A percentile compares a stretch with the other conserved stretches of the same genome.
Conservation (phyloP, 1,284 basidiomycete species). For the Retiboletus flavoniger region DNA sequence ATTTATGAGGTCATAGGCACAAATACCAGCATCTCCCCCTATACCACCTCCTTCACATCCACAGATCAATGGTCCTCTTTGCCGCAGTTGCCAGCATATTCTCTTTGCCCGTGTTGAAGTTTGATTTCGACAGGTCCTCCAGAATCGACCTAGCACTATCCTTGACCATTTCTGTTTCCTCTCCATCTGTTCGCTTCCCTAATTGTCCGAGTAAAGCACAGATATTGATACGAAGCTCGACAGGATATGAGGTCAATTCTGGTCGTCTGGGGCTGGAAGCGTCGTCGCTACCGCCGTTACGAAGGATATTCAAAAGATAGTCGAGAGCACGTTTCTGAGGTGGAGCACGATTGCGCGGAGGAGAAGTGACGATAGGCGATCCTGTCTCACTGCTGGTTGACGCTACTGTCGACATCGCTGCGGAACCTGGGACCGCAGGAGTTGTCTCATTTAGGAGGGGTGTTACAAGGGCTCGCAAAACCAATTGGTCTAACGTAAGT, state of each 20-base stretch:
- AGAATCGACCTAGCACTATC: conserved; percentile 50
- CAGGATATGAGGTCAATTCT: conserved; percentile 46
- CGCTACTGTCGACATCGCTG: conserved; percentile 43
- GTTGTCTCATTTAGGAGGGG: conserved; percentile 47
- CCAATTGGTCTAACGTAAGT: conserved; percentile 51
- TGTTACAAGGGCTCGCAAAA: conserved; percentile 55
- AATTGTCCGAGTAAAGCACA: conserved; percentile 69
- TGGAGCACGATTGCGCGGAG: conserved; percentile 40
- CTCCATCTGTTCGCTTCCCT: conserved; percentile 48
- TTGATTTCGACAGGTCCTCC: conserved; percentile 44
- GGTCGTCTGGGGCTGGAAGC: conserved; percentile 32
- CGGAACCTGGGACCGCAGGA: conserved; percentile 35
- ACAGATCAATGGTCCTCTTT: conserved; percentile 45
- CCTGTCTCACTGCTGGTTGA: conserved; percentile 42
- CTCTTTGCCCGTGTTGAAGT: conserved; percentile 37
- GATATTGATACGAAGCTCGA: conserved; percentile 70
- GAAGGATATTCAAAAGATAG: conserved; percentile 59
- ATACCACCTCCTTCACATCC: conserved; percentile 31
- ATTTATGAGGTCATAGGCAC: background rate
- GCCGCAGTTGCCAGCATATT: conserved; percentile 46
- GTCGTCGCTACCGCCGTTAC: conserved; percentile 45
- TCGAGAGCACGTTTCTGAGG: conserved; percentile 58
- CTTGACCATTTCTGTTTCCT: conserved; percentile 51
- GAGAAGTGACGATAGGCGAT: conserved; percentile 43
- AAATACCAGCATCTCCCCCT: background rate